A percentile compares a stretch with the other conserved stretches of the same genome.
phyloP scores from a whole-genome alignment of 2,329 filamentous ascomycete species.

The Fusarium sp. region DNA sequence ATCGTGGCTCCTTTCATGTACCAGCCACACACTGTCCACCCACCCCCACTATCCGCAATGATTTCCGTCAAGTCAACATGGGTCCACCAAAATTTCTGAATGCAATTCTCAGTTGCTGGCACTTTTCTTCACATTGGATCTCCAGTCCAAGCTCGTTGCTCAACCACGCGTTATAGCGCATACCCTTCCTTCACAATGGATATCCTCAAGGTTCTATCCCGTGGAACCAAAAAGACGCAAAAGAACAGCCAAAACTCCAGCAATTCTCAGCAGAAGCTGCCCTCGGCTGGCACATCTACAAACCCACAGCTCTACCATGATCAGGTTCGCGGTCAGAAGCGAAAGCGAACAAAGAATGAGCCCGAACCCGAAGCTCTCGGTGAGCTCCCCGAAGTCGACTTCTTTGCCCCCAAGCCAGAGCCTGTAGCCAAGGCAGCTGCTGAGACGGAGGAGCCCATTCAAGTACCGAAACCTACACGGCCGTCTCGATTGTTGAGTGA shows the following conservation, averaged over 20 bases:
- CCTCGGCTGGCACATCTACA: slow-evolving; percentile 69
- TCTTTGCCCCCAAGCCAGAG: slow-evolving; percentile 63
- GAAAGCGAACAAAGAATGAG: slow-evolving; percentile 60
- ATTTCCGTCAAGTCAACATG: slow-evolving; percentile 11
- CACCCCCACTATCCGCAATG: slow-evolving; percentile 36
- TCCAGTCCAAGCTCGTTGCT: slow-evolving; percentile 2
- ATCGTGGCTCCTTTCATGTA: background rate
- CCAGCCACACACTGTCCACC: slow-evolving; percentile 9
- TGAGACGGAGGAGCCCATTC: slow-evolving; percentile 35
- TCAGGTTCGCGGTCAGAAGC: slow-evolving; percentile 60
- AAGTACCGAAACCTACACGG: slow-evolving; percentile 42
- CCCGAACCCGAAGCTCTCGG: slow-evolving; percentile 42
- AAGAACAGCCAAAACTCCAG: slow-evolving; percentile 46
- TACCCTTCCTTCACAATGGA: slow-evolving; percentile 62
- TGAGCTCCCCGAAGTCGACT: slow-evolving; percentile 62
- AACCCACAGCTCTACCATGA: slow-evolving; percentile 78
- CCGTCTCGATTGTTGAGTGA: slow-evolving; percentile 61
- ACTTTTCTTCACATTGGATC: slow-evolving; percentile 25
- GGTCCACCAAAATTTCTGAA: slow-evolving; percentile 42
- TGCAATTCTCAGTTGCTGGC: slow-evolving; percentile 19
- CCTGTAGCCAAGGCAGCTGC: slow-evolving; percentile 45
- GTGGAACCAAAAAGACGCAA: slow-evolving; percentile 69
- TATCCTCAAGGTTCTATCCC: slow-evolving; percentile 76
- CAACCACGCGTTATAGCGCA: slow-evolving; percentile 4
- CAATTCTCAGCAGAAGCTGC: slow-evolving; percentile 57